Conservation (phyloP, 2,329 filamentous ascomycete species). For the Colletotrichum gloeosporioides region DNA sequence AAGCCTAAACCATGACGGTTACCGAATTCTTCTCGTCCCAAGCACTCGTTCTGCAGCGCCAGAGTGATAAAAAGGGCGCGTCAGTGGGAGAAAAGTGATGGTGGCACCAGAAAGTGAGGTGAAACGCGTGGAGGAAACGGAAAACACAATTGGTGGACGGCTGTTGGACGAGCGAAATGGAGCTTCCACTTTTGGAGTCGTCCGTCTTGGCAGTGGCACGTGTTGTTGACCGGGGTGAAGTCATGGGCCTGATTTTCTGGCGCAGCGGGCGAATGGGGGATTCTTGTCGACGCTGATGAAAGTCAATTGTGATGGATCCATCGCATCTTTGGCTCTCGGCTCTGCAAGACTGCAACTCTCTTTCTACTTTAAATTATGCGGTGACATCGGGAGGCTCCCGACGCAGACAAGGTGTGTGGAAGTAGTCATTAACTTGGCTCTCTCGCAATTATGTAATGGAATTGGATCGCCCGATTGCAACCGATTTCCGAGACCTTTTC, state of each 20-base stretch:
- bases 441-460: neutral
- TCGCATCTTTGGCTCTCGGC: neutral
- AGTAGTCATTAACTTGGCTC: no score
- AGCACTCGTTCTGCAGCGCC: neutral
- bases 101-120: neutral
- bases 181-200: constrained; percentile 7
- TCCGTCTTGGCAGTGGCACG: constrained; percentile 12
- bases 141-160: constrained; percentile 1
- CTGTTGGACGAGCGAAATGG: neutral
- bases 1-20: neutral
- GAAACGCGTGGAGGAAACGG: constrained; percentile 11
- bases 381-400: neutral
- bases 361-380: neutral
- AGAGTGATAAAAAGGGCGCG: neutral
- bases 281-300: neutral
- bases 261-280: rapidly evolving
- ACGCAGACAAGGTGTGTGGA: neutral
- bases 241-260: neutral
- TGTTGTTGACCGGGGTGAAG: neutral
- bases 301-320: neutral
- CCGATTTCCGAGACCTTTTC: neutral
- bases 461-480: neutral
- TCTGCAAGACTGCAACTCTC: neutral
- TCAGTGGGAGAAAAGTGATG: neutral
- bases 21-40: neutral